Base-by-base conservation (phyloP, 768 basidiomycete species). In the Hemileccinum impolitum region DNA sequence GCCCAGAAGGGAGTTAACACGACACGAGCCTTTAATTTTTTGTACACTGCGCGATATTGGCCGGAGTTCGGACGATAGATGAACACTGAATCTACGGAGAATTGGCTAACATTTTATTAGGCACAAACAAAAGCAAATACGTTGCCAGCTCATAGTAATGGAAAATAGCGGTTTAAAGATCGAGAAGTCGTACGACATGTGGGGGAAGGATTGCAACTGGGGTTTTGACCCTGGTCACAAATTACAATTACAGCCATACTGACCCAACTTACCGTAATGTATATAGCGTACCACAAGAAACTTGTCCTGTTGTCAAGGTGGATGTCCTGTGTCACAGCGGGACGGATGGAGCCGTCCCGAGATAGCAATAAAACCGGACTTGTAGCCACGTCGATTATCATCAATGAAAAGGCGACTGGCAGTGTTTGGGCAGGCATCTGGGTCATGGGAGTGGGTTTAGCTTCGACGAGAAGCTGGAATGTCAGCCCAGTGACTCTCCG, bases 1-100 rank as follows among this genome's bases (percentile, higher is more conserved):
- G 47, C 57, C 47, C 18, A 44, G 45, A 55, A 42, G 32, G 39
- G 30, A 12, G 43, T 32, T 48, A 30, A 44, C 18, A 30, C 30
- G 19, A 41, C 45, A 43, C 15, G 23, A 6, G 30, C 15, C 39
- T 42, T 45, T 48, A 39, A 40, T 45, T 45, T 40, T 42, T 15
- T 44, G 37, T 13, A 4, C 13, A 34, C 23, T 36, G 34, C 7
- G 25, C 25, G 32, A 46, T 39, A 31, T 32, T 45, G 54, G 15
- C 45, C 34, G 25, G 38, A 57, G 23, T 26, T 36, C 50, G 45
- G 45, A 34, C 45, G 25, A 54, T 8, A 31, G 34, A 14, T 47
- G 32, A 47, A 35, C 32, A 35, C 32, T 25, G 30, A 34, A 32
- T 21, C 12, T 35, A 43, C 19, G 21, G n/a, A 23, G 47, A 41